Evolutionary conservation across 768 basidiomycete species (phyloP).

Genomic region (Rhodotorula paludigena): DNA sequence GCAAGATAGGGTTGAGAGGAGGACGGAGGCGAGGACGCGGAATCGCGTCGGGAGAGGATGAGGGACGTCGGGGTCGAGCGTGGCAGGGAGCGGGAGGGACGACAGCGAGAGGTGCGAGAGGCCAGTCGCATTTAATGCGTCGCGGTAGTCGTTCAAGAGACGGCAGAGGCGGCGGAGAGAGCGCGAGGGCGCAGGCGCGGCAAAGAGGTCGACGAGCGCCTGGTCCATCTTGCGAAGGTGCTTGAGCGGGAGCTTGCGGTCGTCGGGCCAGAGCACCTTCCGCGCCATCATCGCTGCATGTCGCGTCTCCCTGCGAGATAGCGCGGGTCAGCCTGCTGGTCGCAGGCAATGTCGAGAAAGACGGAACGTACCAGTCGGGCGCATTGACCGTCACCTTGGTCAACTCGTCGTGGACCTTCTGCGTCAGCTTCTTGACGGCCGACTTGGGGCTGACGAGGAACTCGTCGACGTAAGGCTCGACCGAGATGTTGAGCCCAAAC

Average conservation of each 20-base stretch:
- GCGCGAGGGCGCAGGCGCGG: constrained; percentile 15
- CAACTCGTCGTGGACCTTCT: constrained; percentile 64
- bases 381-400: constrained; percentile 79
- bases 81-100: constrained; percentile 73
- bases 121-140: constrained; percentile 69
- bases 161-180: constrained; percentile 32
- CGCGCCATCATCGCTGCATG: constrained; percentile 87
- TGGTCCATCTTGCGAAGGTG: constrained; percentile 82
- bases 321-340: neutral
- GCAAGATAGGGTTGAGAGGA: constrained; percentile 69
- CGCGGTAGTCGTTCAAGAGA: constrained; percentile 79
- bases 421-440: constrained; percentile 82
- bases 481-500: constrained; percentile 72
- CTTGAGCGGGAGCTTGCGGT: constrained; percentile 66
- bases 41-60: constrained; percentile 74
- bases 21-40: constrained; percentile 67
- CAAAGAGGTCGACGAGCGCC: constrained; percentile 53
- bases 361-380: constrained; percentile 67
- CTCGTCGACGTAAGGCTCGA: constrained; percentile 68
- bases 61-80: constrained; percentile 64
- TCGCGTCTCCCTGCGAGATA: constrained; percentile 69
- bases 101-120: constrained; percentile 81
- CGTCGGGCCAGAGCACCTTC: constrained; percentile 84
- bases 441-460: constrained; percentile 69
- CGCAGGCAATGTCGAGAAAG: neutral